A percentile compares a stretch with the other conserved stretches of the same genome.
Evolutionary conservation across 1,284 basidiomycete genomes (phyloP).

Genomic region (Pseudozyma sp.): DNA sequence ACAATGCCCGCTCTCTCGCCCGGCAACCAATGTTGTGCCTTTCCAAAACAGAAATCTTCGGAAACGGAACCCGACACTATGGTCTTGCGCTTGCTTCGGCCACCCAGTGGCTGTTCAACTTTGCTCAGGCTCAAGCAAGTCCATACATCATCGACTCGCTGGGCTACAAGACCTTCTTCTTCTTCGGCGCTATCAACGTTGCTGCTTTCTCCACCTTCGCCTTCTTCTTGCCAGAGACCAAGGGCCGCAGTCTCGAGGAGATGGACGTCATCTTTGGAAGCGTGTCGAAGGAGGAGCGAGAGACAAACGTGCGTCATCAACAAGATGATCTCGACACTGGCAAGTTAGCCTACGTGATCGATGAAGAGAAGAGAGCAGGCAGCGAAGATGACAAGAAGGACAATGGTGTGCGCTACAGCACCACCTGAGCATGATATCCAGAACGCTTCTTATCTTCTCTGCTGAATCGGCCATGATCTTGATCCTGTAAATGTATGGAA

Average conservation of each 20-base stretch:
- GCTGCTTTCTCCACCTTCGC: slow-evolving; percentile 61
- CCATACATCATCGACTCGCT: slow-evolving; percentile 69
- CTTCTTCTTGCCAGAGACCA: slow-evolving; percentile 71
- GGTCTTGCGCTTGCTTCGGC: slow-evolving; percentile 70
- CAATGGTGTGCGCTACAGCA: background rate
- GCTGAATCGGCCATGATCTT: too few species aligned
- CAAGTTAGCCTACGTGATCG: background rate
- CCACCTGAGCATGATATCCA: too few species aligned
- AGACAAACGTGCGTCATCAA: slow-evolving; percentile 72
- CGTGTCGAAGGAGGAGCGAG: slow-evolving; percentile 75
- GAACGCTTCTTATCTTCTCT: too few species aligned
- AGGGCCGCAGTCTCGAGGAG: slow-evolving; percentile 71
- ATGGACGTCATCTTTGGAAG: slow-evolving; percentile 85
- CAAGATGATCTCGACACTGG: slow-evolving; percentile 4
- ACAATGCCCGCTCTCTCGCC: background rate
- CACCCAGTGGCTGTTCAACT: slow-evolving; percentile 70
- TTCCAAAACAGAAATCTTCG: slow-evolving; percentile 69
- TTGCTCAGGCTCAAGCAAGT: slow-evolving; percentile 69
- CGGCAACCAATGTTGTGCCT: slow-evolving; percentile 27
- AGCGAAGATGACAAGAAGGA: slow-evolving; percentile 14
- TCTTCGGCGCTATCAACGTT: slow-evolving; percentile 70
- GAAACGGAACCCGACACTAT: slow-evolving; percentile 68
- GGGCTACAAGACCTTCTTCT: slow-evolving; percentile 68
- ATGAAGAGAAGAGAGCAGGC: slow-evolving; percentile 6
- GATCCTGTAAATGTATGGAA: too few species aligned